Conservation (phyloP, 2,329 filamentous ascomycete genomes). For the Cladosporium sphaerospermum region DNA sequence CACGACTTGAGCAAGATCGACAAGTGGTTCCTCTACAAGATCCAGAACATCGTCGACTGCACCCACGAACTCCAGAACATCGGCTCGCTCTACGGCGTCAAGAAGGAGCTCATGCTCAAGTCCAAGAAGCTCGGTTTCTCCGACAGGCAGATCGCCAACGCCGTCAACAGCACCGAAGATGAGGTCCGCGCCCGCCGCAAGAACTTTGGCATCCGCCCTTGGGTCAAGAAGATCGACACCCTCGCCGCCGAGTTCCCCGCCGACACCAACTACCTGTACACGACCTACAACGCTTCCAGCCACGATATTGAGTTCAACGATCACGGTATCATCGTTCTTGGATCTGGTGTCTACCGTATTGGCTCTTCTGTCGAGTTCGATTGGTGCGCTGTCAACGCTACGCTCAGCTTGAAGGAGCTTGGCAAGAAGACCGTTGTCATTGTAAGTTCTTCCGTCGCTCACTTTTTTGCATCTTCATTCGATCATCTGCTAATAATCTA, state of each 20-base stretch:
- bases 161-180: conserved; percentile 80
- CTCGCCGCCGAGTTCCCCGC: conserved; percentile 94
- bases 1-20: conserved; percentile 97
- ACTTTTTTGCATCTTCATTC: neutral
- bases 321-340: conserved; percentile 81
- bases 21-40: conserved; percentile 98
- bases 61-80: conserved; percentile 77
- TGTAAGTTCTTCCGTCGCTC: conserved; percentile 12
- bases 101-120: conserved; percentile 80
- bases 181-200: conserved; percentile 79
- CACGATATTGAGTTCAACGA: conserved; percentile 95
- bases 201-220: conserved; percentile 83
- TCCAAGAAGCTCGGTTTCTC: conserved; percentile 98
- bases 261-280: conserved; percentile 93
- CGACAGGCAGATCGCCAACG: conserved; percentile 85
- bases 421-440: conserved; percentile 98
- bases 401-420: conserved; percentile 72
- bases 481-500: too few relatives aligned
- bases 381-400: conserved; percentile 93
- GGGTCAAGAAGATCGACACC: conserved; percentile 98
- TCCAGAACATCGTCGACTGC: conserved; percentile 93
- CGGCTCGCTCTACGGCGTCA: conserved; percentile 74
- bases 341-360: conserved; percentile 94
- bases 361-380: conserved; percentile 98
- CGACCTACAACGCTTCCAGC: conserved; percentile 90